phyloP scores from a whole-genome alignment of 2,329 filamentous ascomycete species.

The Hawksworthiomyces lignivorus region DNA sequence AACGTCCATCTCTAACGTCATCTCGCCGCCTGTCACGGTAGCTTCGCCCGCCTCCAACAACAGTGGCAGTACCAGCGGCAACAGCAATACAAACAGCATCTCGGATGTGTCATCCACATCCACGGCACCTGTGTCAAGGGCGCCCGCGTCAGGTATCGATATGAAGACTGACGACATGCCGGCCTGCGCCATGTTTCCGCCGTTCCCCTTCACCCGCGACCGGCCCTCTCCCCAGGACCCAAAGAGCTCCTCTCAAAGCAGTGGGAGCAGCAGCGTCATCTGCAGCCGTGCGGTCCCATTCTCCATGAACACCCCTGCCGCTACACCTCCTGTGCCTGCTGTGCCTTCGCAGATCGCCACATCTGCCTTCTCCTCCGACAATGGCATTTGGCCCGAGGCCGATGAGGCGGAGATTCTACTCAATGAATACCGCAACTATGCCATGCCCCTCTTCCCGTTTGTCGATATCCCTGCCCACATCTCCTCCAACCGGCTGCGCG shows the following conservation, averaged over 20 bases:
- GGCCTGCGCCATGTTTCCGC: neutral
- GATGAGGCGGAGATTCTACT: conserved; percentile 34
- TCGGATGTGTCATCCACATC: neutral
- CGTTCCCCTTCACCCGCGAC: too few relatives aligned
- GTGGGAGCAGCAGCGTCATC: too few relatives aligned
- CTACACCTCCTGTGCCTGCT: too few relatives aligned
- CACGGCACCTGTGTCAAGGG: neutral
- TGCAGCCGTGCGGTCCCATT: too few relatives aligned
- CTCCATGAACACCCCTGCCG: too few relatives aligned
- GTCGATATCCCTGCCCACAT: conserved; percentile 32
- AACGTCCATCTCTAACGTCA: neutral
- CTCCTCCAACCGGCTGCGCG: conserved; percentile 28
- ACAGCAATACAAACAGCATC: neutral
- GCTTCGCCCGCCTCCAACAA: neutral
- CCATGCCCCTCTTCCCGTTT: conserved; percentile 36
- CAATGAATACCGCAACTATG: conserved; percentile 25
- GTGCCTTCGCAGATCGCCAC: too few relatives aligned
- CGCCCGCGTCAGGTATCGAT: neutral
- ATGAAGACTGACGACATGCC: neutral
- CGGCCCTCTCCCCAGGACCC: too few relatives aligned
- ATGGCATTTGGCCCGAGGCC: conserved; percentile 32
- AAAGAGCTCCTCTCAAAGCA: too few relatives aligned
- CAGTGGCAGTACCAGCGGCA: neutral
- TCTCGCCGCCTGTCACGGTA: conserved; percentile 2
- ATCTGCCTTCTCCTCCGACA: conserved; percentile 2